Percentiles rank a stretch among this genome's conserved stretches.
Conservation (phyloP, 2,329 filamentous ascomycete species). For the Talaromyces atroroseus region DNA sequence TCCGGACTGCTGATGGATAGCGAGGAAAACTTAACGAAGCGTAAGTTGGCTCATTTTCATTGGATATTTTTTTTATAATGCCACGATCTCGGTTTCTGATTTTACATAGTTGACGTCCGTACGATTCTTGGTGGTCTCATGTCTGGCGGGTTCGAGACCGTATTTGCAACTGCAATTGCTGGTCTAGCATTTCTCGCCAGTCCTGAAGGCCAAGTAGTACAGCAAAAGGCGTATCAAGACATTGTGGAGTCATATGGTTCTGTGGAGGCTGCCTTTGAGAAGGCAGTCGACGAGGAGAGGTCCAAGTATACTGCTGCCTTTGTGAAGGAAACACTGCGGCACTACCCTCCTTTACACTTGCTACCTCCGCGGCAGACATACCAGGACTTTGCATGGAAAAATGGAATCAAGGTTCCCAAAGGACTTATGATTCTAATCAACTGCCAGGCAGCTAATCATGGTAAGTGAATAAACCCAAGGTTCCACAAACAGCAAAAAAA, state of each 20-base stretch:
- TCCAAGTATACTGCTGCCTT: conserved; percentile 15
- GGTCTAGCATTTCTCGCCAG: conserved; percentile 17
- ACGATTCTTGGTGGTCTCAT: conserved; percentile 20
- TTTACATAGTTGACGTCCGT: conserved; percentile 14
- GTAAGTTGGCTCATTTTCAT: background rate
- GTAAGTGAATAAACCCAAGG: background rate
- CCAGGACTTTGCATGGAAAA: conserved; percentile 9
- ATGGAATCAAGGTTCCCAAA: background rate
- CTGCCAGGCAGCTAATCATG: background rate
- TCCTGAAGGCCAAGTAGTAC: conserved; percentile 14
- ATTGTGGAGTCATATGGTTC: conserved; percentile 13
- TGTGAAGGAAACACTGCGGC: conserved; percentile 16
- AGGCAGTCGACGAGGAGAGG: conserved; percentile 15
- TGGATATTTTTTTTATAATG: background rate
- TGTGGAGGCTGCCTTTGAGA: conserved; percentile 14
- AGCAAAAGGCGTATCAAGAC: conserved; percentile 16
- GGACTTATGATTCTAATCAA: background rate
- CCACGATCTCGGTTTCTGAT: background rate
- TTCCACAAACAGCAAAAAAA: background rate
- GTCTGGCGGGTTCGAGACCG: conserved; percentile 21
- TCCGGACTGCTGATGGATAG: background rate
- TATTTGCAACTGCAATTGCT: conserved; percentile 18
- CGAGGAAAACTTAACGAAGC: background rate
- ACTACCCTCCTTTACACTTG: conserved; percentile 16
- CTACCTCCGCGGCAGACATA: conserved; percentile 12